Evolutionary conservation across 768 basidiomycete species (phyloP).

Genomic region (Kwoniella dendrophila): DNA sequence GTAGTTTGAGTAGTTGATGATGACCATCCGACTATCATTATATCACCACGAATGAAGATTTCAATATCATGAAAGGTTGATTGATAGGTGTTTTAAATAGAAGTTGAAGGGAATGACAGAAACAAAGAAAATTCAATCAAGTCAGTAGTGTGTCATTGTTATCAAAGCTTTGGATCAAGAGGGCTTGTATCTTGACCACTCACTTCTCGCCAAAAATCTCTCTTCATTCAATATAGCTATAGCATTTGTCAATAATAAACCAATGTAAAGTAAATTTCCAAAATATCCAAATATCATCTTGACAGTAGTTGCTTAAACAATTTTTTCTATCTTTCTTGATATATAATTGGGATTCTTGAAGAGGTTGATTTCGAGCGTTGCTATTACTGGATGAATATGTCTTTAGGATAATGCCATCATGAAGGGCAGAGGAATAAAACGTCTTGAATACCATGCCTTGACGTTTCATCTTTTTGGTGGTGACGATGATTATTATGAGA

Average conservation of each 20-base stretch:
- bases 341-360: background rate
- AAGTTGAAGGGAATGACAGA: background rate
- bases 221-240: constrained; percentile 95
- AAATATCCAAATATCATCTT: constrained; percentile 52
- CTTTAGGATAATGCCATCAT: too few species aligned
- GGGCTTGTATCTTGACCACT: constrained; percentile 50
- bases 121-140: background rate
- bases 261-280: constrained; percentile 71
- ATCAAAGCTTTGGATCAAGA: background rate
- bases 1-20: constrained; percentile 41
- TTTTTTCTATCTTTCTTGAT: background rate
- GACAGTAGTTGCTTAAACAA: background rate
- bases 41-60: too few species aligned
- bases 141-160: background rate
- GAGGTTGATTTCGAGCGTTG: background rate
- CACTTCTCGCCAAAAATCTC: constrained; percentile 88
- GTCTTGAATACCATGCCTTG: too few species aligned
- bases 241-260: constrained; percentile 86
- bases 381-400: too few species aligned
- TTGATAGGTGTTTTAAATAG: background rate
- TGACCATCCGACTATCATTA: constrained; percentile 79
- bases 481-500: too few species aligned
- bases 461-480: too few species aligned
- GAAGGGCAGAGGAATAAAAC: too few species aligned
- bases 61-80: constrained; percentile 9